These are phyloP conservation scores for Claviceps monticola DNA, from an alignment of 2,329 filamentous ascomycete species.

Conservation along the genomic window DNA sequence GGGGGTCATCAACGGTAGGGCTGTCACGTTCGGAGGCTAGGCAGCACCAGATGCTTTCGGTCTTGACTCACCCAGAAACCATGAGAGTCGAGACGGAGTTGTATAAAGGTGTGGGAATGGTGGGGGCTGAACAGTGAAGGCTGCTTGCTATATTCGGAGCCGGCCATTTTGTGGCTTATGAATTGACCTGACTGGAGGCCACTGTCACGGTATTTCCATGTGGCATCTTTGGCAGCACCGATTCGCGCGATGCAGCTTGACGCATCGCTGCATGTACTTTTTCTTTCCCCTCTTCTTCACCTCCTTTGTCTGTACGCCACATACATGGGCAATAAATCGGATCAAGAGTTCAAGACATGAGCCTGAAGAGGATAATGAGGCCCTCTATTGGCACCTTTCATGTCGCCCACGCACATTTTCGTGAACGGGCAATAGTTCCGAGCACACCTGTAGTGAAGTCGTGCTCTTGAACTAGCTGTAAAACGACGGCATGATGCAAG, in stretches of 20 bases:
- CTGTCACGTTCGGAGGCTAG: neutral
- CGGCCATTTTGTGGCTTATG: neutral
- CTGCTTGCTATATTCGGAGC: too few species aligned
- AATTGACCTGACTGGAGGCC: neutral
- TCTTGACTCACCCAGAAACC: neutral
- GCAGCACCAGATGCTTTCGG: neutral
- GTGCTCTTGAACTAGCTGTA: neutral
- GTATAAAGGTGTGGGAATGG: neutral
- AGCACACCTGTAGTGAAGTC: neutral
- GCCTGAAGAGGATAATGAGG: neutral
- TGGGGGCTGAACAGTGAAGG: neutral
- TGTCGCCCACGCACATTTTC: neutral
- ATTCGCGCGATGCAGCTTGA: neutral
- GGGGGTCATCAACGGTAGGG: neutral
- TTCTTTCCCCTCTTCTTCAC: neutral
- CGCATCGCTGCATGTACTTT: neutral
- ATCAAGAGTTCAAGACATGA: neutral
- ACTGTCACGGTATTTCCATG: neutral
- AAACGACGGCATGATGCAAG: neutral
- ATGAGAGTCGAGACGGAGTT: too few species aligned
- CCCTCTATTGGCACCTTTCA: neutral
- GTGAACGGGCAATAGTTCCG: neutral
- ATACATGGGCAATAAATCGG: neutral
- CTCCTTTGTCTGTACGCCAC: neutral
- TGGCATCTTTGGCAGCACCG: neutral